Conservation (phyloP, 495 filamentous ascomycete genomes). For the Podospora bellae-mahoneyi region DNA sequence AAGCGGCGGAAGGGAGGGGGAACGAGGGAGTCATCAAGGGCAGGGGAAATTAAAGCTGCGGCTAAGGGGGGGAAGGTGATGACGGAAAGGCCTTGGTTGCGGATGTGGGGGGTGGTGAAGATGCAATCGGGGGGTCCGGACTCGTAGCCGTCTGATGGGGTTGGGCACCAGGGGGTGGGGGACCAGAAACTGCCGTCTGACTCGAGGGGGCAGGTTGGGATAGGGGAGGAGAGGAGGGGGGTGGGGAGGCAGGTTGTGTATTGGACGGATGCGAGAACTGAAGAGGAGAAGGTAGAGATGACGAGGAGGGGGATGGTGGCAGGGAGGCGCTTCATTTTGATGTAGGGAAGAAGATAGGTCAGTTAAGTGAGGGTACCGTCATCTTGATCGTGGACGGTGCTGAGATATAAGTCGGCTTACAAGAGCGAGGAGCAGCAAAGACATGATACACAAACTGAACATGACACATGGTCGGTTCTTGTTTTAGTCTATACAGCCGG, state of each 20-base stretch:
- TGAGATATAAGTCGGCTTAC: neutral
- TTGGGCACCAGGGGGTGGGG: neutral
- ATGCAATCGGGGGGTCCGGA: constrained; percentile 13
- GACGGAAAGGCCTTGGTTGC: constrained; percentile 14
- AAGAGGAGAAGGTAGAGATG: neutral
- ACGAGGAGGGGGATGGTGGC: neutral
- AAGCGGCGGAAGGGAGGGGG: neutral
- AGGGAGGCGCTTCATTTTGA: neutral
- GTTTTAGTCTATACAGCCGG: neutral
- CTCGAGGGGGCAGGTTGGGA: neutral
- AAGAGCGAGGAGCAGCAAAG: neutral
- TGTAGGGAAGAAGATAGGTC: neutral
- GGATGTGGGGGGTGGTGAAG: constrained; percentile 12
- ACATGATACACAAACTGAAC: neutral
- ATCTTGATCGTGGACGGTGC: neutral
- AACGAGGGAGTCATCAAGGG: constrained; percentile 7
- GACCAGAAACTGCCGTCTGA: neutral
- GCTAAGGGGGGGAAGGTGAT: constrained; percentile 16
- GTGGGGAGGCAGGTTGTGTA: neutral
- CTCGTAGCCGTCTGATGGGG: neutral
- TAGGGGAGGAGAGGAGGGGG: neutral
- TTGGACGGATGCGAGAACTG: neutral
- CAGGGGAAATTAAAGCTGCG: neutral
- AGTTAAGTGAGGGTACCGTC: too few relatives aligned
- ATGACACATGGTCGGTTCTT: neutral